Evolutionary conservation across 116 monocot species (phyloP).

Genomic region (Papilionanthe hybrid): DNA sequence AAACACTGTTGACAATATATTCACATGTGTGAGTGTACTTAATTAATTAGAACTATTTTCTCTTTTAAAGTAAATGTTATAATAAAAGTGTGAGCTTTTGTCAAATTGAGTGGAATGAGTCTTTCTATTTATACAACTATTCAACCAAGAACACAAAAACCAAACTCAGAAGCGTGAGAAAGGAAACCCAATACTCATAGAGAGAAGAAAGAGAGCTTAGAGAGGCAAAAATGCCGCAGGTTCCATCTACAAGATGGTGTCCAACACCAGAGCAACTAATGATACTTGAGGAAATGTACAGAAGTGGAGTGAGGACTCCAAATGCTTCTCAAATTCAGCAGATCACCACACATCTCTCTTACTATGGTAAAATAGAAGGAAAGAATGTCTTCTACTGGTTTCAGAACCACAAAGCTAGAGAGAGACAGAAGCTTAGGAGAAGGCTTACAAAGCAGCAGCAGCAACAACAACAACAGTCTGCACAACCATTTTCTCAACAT

Average conservation of each 20-base stretch:
- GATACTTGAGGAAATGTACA: conserved; percentile 74
- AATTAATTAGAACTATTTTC: too few relatives aligned
- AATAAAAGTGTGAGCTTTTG: too few relatives aligned
- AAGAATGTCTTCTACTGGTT: conserved; percentile 86
- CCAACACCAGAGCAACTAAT: conserved; percentile 73
- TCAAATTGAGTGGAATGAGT: too few relatives aligned
- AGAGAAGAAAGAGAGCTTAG: conserved; percentile 5
- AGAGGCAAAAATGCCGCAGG: conserved; percentile 40
- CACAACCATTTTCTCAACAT: not conserved
- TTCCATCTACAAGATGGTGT: conserved; percentile 65
- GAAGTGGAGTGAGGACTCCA: conserved; percentile 62
- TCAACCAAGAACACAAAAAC: conserved; percentile 3
- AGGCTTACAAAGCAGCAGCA: conserved; percentile 39
- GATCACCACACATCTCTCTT: conserved; percentile 56
- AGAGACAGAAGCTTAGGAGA: conserved; percentile 51
- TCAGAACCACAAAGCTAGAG: conserved; percentile 77
- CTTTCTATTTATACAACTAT: too few relatives aligned
- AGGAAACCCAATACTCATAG: not conserved
- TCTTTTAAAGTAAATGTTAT: too few relatives aligned
- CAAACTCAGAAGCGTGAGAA: not conserved
- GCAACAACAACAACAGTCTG: conserved; percentile 14
- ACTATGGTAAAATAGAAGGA: conserved; percentile 66
- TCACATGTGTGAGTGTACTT: too few relatives aligned
- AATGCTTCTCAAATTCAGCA: conserved; percentile 73
- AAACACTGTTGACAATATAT: too few relatives aligned